Evolutionary conservation across 805 yeast genomes (phyloP).

Genomic region (Clavispora asparagi): DNA sequence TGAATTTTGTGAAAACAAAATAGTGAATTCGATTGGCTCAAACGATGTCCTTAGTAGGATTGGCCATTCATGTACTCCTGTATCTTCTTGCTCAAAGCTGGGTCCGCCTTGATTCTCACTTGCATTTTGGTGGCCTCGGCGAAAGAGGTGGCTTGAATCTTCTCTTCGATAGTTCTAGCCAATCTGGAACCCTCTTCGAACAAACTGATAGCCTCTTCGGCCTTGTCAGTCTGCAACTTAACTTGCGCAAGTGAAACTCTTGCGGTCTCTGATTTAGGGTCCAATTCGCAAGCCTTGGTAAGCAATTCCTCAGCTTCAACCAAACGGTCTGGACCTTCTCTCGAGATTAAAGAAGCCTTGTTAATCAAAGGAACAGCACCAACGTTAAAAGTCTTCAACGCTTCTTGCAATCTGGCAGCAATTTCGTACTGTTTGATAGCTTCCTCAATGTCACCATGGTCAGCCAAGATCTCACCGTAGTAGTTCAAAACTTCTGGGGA

Average conservation of each 20-base stretch:
- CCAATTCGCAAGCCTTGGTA: constrained; percentile 71
- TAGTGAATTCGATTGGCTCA: background rate
- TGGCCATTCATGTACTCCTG: constrained; percentile 33
- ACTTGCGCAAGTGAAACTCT: constrained; percentile 88
- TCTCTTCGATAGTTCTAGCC: constrained; percentile 81
- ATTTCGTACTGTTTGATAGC: constrained; percentile 83
- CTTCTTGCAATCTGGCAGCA: constrained; percentile 77
- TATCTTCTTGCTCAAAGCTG: constrained; percentile 56
- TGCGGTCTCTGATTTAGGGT: constrained; percentile 87
- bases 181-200: constrained; percentile 80
- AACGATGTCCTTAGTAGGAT: background rate
- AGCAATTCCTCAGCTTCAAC: constrained; percentile 61
- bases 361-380: constrained; percentile 89
- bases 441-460: constrained; percentile 62
- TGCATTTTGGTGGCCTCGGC: constrained; percentile 94
- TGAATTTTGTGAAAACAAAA: background rate
- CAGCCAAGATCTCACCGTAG: constrained; percentile 90
- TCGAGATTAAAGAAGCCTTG: constrained; percentile 71
- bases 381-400: constrained; percentile 61
- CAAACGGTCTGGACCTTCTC: constrained; percentile 44
- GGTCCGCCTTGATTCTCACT: constrained; percentile 67
- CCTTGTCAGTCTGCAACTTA: constrained; percentile 75
- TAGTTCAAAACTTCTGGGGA: constrained; percentile 91
- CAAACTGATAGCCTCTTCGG: constrained; percentile 72
- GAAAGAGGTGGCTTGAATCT: constrained; percentile 82